Evolutionary conservation across 2,329 filamentous ascomycete species (phyloP), one percentile per base, ranked within the genome.

Genomic region (Colletotrichum australisinense): DNA sequence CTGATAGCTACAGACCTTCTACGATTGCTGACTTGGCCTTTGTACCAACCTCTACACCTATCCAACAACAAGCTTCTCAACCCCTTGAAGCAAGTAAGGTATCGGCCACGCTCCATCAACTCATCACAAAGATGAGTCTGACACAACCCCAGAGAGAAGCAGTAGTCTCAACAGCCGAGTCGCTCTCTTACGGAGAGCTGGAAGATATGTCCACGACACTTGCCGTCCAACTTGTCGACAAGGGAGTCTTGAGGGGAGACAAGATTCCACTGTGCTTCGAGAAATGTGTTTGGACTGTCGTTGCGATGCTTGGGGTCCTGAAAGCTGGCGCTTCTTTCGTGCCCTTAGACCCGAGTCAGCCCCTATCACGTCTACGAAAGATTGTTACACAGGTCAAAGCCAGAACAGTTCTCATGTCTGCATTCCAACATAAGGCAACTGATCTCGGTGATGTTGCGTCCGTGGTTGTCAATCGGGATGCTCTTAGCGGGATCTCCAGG

Each of bases 401-500:
- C 12, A 52, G 19, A 26, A 14, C 30, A 0, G 46, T n/a, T 14
- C 35, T 72, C 6, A 30, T 38, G 24, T 72, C 69, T 5, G 8
- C 22, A 1, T 69, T 73, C 8, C 65, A 72, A 5, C 46, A 1
- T 19, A 72, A 72, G 16, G 57, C 69, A 22, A 72, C 69, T 9
- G 65, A 72, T 14, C 49, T 72, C 6, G 69, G 57, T 5, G 1
- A 49, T 9, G 5, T n/a, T 5, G 38, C 16, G 8, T 42, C 8
- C 11, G 24, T 71, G 11, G 52, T 73, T 9, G 56, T 70, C 5
- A 53, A 71, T 5, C 38, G n/a, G 30, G 81, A 80, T 52, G 83
- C 87, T 76, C 86, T 88, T 75, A 79, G 60, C 63, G 32, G 28
- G 32, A 73, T 16, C 60, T 5, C 16, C 5, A 46, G 9, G 3